Evolutionary conservation across 2,329 filamentous ascomycete genomes (phyloP).

Genomic region (Nigrospora sphaerica): DNA sequence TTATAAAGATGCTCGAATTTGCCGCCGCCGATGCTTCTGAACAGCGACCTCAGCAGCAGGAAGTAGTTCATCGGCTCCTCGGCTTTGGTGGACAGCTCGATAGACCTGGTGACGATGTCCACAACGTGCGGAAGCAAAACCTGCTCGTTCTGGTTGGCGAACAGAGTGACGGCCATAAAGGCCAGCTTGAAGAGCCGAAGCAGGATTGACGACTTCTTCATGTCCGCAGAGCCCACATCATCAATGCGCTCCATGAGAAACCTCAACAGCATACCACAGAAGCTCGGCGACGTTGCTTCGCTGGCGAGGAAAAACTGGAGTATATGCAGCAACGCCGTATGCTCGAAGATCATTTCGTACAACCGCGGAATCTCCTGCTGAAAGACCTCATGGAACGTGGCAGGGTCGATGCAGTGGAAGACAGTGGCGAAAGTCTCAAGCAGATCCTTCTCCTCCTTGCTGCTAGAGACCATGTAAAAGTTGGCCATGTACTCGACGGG

Average conservation of each 20-base stretch:
- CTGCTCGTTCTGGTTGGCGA: slow-evolving; percentile 89
- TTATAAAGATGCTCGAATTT: slow-evolving; percentile 98
- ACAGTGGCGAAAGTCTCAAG: slow-evolving; percentile 97
- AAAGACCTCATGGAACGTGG: slow-evolving; percentile 97
- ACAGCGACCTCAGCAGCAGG: slow-evolving; percentile 81
- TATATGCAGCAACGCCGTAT: slow-evolving; percentile 87
- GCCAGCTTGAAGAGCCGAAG: slow-evolving; percentile 94
- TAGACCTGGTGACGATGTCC: slow-evolving; percentile 94
- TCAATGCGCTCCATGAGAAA: slow-evolving; percentile 97
- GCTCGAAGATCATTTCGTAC: slow-evolving; percentile 97
- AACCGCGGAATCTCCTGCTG: slow-evolving; percentile 94
- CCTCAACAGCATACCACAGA: slow-evolving; percentile 95
- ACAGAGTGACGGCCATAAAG: slow-evolving; percentile 98
- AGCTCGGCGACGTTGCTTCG: slow-evolving; percentile 93
- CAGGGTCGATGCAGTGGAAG: slow-evolving; percentile 96
- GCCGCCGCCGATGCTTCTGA: slow-evolving; percentile 92
- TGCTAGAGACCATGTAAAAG: slow-evolving; percentile 88
- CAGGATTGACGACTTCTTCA: slow-evolving; percentile 87
- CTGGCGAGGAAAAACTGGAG: slow-evolving; percentile 98
- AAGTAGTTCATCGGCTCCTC: slow-evolving; percentile 99
- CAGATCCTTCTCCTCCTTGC: slow-evolving; percentile 94
- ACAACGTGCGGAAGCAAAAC: slow-evolving; percentile 93
- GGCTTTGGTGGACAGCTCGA: slow-evolving; percentile 89
- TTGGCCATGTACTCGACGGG: slow-evolving; percentile 90
- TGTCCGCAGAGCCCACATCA: slow-evolving; percentile 86